Percentiles rank a stretch among this genome's conserved stretches.
Conservation (phyloP, 1,139 yeast species). For the Saccharomyces pastorianus region DNA sequence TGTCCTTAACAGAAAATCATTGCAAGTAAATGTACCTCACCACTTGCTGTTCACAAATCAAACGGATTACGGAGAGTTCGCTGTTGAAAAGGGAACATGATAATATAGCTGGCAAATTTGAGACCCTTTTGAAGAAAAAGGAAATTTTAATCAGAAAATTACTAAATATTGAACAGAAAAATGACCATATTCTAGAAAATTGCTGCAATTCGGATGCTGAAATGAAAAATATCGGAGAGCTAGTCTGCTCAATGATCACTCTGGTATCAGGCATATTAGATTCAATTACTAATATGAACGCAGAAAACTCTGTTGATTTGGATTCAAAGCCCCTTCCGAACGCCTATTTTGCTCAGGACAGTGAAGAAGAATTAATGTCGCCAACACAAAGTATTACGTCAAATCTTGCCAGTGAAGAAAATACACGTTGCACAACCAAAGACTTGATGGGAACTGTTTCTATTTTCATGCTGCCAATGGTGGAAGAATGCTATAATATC, state of each 20-base stretch:
- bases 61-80: background rate
- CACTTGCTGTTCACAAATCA: background rate
- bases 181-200: background rate
- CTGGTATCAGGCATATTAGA: background rate
- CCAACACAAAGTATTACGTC: background rate
- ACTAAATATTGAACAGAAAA: background rate
- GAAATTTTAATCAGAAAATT: background rate
- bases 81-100: background rate
- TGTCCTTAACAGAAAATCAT: slow-evolving; percentile 18
- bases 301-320: background rate
- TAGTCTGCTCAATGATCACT: background rate
- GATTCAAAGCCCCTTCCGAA: background rate
- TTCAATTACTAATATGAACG: background rate
- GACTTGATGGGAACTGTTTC: background rate
- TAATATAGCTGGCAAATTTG: background rate
- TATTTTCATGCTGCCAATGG: background rate
- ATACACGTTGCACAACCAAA: background rate
- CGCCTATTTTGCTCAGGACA: background rate
- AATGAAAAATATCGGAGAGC: background rate
- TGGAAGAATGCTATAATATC: background rate
- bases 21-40: background rate
- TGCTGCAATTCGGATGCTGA: background rate
- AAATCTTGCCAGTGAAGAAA: background rate
- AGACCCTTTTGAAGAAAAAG: background rate
- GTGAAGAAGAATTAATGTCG: background rate